Conservation (phyloP, 176 grass and related monocot species). For the Eleusine indica region DNA sequence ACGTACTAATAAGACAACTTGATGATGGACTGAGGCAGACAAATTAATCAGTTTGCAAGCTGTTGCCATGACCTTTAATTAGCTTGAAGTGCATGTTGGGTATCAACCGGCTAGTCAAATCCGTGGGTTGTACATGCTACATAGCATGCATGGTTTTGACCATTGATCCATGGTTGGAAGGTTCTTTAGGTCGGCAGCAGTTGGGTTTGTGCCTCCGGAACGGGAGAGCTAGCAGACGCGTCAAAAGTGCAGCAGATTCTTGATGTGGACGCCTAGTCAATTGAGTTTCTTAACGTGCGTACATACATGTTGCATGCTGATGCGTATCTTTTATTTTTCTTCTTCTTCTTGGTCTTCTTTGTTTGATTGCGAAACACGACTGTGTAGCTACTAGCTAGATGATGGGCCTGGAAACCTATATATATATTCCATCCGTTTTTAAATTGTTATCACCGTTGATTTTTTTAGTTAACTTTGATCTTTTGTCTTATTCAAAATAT, state of each 20-base stretch:
- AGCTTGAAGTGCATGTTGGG: constrained; percentile 10
- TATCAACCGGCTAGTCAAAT: constrained; percentile 25
- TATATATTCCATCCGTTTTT: too few relatives aligned
- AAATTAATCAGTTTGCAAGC: constrained; percentile 13
- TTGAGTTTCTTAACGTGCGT: neutral
- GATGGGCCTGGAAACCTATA: too few relatives aligned
- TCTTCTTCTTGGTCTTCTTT: neutral
- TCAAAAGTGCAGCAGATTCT: constrained; percentile 10
- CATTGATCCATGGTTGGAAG: neutral
- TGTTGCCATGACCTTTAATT: neutral
- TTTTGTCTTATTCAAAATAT: too few relatives aligned
- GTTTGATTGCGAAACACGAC: neutral
- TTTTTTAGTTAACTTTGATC: too few relatives aligned
- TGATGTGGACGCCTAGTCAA: neutral
- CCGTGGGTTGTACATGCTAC: constrained; percentile 7
- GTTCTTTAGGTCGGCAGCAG: neutral
- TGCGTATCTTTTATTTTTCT: neutral
- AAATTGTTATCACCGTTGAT: too few relatives aligned
- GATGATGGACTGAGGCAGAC: neutral
- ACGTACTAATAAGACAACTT: neutral
- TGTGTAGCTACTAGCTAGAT: neutral
- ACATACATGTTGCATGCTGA: neutral
- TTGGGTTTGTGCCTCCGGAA: constrained; percentile 13
- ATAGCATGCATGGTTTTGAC: constrained; percentile 27
- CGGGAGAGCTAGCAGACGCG: neutral